Evolutionary conservation across 2,329 filamentous ascomycete species (phyloP).

Genomic region (Ceratocystis cubensis): DNA sequence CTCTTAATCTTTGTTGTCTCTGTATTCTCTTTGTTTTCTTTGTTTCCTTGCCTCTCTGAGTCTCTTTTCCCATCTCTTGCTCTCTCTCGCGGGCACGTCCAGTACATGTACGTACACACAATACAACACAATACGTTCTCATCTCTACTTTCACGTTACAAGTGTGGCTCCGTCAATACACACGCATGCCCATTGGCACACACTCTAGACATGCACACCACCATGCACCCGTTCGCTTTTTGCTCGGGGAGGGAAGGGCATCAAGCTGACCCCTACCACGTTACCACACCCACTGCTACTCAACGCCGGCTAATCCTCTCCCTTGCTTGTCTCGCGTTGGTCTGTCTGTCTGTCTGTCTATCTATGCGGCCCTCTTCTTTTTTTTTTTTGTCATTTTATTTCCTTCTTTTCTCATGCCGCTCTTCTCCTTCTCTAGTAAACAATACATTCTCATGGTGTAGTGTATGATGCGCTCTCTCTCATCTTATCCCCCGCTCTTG

Average conservation of each 20-base stretch:
- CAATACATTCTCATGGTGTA: background rate
- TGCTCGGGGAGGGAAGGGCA: background rate
- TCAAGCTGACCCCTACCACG: background rate
- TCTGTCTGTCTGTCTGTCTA: too few species aligned
- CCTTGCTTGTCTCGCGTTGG: too few species aligned
- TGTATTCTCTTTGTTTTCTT: background rate
- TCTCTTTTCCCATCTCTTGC: too few species aligned
- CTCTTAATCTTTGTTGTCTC: background rate
- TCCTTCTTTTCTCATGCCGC: background rate
- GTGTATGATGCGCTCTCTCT: background rate
- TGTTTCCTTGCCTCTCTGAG: background rate
- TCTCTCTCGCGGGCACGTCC: background rate
- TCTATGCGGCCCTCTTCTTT: background rate
- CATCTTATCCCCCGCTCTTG: background rate
- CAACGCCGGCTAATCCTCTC: too few species aligned
- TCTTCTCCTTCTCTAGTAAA: background rate
- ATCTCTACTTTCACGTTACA: background rate
- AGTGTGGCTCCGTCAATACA: background rate
- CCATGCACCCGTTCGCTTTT: background rate
- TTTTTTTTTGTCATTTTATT: background rate
- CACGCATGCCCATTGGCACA: background rate
- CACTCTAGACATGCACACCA: background rate
- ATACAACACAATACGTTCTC: background rate
- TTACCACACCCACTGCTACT: background rate
- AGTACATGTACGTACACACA: background rate